Evolutionary conservation across 1,284 basidiomycete genomes (phyloP).

Genomic region (Hypsizygus ulmarius): DNA sequence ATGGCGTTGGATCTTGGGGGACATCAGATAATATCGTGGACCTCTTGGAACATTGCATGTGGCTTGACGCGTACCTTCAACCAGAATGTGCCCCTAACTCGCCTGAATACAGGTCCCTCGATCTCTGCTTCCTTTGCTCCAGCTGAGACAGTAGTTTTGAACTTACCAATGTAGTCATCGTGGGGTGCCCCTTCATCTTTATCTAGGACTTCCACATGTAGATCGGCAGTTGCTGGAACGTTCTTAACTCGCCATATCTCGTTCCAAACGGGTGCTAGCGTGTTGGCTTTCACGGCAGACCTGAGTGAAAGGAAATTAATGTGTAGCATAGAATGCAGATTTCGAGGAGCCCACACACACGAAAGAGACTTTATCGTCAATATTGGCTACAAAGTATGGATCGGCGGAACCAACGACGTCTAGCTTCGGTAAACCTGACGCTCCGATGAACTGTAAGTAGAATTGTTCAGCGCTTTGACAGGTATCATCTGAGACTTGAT

Average conservation of each 20-base stretch:
- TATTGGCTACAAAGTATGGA: slow-evolving; percentile 67
- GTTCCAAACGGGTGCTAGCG: slow-evolving; percentile 68
- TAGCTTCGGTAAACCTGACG: slow-evolving; percentile 64
- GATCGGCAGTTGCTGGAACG: slow-evolving; percentile 58
- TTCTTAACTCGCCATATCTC: slow-evolving; percentile 70
- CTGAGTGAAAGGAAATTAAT: slow-evolving; percentile 34
- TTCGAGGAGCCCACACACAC: slow-evolving; percentile 41
- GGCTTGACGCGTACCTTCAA: slow-evolving; percentile 47
- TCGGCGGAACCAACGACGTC: slow-evolving; percentile 66
- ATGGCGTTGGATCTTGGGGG: slow-evolving; percentile 34
- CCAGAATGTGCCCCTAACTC: slow-evolving; percentile 61
- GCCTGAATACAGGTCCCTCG: slow-evolving; percentile 46
- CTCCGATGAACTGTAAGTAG: slow-evolving; percentile 58
- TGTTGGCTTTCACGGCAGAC: slow-evolving; percentile 60
- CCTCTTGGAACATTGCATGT: neutral
- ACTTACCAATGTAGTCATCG: slow-evolving; percentile 67
- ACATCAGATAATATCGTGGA: neutral
- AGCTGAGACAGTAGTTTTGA: slow-evolving; percentile 47
- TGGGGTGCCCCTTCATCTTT: slow-evolving; percentile 59
- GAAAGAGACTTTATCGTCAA: slow-evolving; percentile 60
- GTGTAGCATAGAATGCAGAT: neutral
- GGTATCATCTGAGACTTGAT: neutral
- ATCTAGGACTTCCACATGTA: slow-evolving; percentile 59
- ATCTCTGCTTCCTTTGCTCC: slow-evolving; percentile 65
- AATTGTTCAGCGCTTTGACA: neutral